These are phyloP conservation scores for Rhizopus arrhizus DNA, from an alignment of 371 early-diverging fungal genomes.

Conservation along the genomic window DNA sequence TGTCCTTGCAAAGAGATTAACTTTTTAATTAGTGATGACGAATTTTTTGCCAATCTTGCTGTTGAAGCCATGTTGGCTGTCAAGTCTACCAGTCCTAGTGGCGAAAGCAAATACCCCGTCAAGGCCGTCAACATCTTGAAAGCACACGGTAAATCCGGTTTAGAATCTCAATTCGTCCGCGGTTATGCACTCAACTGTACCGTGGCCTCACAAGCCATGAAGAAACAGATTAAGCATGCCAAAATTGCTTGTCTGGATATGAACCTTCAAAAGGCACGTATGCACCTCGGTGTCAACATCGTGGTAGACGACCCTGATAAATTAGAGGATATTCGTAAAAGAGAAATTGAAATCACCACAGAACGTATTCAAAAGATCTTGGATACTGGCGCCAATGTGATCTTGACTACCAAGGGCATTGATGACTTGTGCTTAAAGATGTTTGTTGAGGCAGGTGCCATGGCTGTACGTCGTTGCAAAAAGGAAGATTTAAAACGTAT, in stretches of 20 bases:
- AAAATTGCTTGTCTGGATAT: constrained; percentile 93
- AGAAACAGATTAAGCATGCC: constrained; percentile 45
- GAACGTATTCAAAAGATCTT: constrained; percentile 95
- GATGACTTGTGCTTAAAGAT: constrained; percentile 96
- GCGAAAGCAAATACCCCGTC: constrained; percentile 95
- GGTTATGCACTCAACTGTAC: constrained; percentile 99
- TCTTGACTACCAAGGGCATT: constrained; percentile 99
- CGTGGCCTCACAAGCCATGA: constrained; percentile 96
- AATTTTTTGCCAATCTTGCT: constrained; percentile 96
- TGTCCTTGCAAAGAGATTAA: too few relatives aligned
- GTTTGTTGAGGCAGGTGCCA: constrained; percentile 93
- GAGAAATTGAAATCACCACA: constrained; percentile 95
- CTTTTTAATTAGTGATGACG: constrained; percentile 70
- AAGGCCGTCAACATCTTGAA: constrained; percentile 99
- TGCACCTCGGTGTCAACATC: constrained; percentile 98
- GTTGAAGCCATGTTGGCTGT: constrained; percentile 96
- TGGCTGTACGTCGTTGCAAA: constrained; percentile 85
- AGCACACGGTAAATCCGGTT: constrained; percentile 96
- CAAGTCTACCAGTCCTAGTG: constrained; percentile 82
- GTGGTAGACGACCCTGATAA: constrained; percentile 94
- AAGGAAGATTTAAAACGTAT: constrained; percentile 79
- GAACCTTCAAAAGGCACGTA: constrained; percentile 98
- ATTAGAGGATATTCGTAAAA: constrained; percentile 96
- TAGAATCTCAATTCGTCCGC: constrained; percentile 89
- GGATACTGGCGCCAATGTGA: constrained; percentile 96